Conservation (phyloP, 148 eudicot species). For the Talinum fruticosum region DNA sequence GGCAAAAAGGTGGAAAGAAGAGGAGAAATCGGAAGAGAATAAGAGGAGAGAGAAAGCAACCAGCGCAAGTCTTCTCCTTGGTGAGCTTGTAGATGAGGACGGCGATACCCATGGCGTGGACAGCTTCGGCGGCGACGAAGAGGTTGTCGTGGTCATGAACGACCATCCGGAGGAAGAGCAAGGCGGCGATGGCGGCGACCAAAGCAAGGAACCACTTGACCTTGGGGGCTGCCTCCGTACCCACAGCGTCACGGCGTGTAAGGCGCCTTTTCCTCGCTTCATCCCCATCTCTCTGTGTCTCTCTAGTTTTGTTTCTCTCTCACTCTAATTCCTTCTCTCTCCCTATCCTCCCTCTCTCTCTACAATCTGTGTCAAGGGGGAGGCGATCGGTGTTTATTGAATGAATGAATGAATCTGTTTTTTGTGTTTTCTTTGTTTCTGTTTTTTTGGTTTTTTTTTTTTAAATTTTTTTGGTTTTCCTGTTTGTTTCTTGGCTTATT, state of each 20-base stretch:
- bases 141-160: constrained; percentile 62
- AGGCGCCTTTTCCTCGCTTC: constrained; percentile 36
- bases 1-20: neutral
- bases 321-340: neutral
- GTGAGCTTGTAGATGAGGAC: constrained; percentile 56
- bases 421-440: neutral
- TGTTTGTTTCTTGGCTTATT: neutral
- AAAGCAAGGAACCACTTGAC: constrained; percentile 49
- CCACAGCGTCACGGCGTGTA: constrained; percentile 47
- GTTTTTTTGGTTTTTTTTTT: neutral
- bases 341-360: neutral
- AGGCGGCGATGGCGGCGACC: constrained; percentile 33
- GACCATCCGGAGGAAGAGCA: constrained; percentile 44
- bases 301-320: neutral
- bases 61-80: constrained; percentile 62
- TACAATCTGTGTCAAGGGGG: neutral
- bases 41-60: constrained; percentile 19
- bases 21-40: neutral
- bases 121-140: constrained; percentile 61
- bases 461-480: neutral
- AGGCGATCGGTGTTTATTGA: neutral
- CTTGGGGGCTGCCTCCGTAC: constrained; percentile 57
- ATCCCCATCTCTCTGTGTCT: constrained; percentile 11
- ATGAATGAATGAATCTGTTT: no score
- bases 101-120: constrained; percentile 56